phyloP scores from a whole-genome alignment of 371 early-diverging fungal species.

The Cokeromyces recurvatus region DNA sequence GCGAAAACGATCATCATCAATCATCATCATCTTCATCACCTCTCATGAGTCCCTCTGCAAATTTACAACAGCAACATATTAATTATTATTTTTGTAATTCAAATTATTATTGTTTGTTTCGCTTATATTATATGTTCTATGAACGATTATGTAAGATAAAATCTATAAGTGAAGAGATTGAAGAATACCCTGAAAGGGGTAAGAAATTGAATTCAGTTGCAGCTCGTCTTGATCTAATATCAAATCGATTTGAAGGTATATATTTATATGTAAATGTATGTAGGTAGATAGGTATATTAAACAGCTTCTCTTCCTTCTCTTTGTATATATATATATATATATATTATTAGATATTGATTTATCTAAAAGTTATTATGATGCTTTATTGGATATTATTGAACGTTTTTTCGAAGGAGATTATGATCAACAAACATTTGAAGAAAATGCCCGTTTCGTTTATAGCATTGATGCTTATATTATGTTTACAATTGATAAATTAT shows the following conservation, averaged over 20 bases:
- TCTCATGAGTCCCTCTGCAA: too few relatives aligned
- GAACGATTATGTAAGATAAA: conserved; percentile 77
- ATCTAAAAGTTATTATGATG: conserved; percentile 64
- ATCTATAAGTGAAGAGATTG: conserved; percentile 57
- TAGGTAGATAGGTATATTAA: too few relatives aligned
- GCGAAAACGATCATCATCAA: conserved; percentile 45
- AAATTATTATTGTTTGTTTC: background rate
- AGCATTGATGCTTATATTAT: conserved; percentile 82
- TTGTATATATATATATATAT: too few relatives aligned
- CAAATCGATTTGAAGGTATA: conserved; percentile 47
- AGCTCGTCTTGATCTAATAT: conserved; percentile 73
- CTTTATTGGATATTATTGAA: conserved; percentile 71
- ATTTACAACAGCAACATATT: too few relatives aligned
- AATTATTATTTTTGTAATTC: conserved; percentile 71
- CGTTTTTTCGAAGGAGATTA: conserved; percentile 80
- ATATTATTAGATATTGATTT: conserved; percentile 51
- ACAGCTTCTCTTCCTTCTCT: too few relatives aligned
- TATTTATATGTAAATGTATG: conserved; percentile 19
- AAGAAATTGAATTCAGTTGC: conserved; percentile 75
- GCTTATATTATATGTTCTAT: conserved; percentile 66
- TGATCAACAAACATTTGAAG: conserved; percentile 88
- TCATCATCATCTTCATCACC: conserved; percentile 40
- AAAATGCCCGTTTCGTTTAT: conserved; percentile 80
- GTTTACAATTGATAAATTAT: conserved; percentile 86
- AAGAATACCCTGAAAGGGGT: conserved; percentile 50